A percentile compares a stretch with the other conserved stretches of the same genome.
Conservation (phyloP, 352 stramenopile species). For the Aphanomyces cochlioides region DNA sequence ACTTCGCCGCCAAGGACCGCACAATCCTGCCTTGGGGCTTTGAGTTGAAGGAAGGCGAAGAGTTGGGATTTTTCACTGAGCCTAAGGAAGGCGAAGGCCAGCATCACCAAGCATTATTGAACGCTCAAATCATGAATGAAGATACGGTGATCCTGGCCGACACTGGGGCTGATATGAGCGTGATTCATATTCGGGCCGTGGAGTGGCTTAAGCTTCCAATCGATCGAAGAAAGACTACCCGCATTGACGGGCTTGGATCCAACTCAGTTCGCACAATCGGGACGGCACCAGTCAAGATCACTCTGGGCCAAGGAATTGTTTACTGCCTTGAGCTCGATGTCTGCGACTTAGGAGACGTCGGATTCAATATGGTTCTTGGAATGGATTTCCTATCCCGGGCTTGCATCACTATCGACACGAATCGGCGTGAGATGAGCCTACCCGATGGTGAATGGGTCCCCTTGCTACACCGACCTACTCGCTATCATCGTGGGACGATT, state of each 20-base stretch:
- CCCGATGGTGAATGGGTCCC: too few relatives aligned
- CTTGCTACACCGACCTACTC: too few relatives aligned
- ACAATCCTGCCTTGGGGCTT: not conserved
- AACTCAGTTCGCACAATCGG: not conserved
- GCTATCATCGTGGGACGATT: too few relatives aligned
- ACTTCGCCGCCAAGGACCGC: not conserved
- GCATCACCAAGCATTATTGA: not conserved
- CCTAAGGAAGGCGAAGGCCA: not conserved
- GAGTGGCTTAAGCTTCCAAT: not conserved
- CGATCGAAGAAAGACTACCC: not conserved
- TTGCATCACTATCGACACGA: slow-evolving; percentile 1
- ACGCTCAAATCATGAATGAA: not conserved
- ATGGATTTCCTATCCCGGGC: not conserved
- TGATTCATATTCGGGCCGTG: not conserved
- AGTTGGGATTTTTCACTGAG: not conserved
- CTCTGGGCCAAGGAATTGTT: not conserved
- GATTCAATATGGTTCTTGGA: not conserved
- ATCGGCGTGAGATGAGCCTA: too few relatives aligned
- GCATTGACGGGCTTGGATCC: not conserved
- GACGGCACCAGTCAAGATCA: not conserved
- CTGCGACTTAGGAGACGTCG: not conserved
- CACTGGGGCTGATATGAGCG: not conserved
- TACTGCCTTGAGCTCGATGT: not conserved
- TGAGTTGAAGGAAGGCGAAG: not conserved
- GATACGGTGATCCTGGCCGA: not conserved